Conservation (phyloP, 257 asterid species). For the Nicotiana attenuata region DNA sequence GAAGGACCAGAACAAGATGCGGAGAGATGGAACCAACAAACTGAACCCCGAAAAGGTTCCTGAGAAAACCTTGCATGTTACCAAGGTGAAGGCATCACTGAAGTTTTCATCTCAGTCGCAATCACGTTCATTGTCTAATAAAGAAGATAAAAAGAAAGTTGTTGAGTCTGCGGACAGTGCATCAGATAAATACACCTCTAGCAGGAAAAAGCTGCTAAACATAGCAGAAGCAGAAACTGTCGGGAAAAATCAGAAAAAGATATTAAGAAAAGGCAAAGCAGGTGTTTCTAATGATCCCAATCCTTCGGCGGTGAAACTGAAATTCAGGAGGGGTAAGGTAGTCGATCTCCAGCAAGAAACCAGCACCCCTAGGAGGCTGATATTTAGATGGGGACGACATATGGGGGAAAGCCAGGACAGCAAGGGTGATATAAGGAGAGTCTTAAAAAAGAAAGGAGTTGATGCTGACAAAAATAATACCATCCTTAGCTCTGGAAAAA, state of each 20-base stretch:
- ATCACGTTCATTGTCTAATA: slow-evolving; percentile 27
- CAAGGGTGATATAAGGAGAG: slow-evolving; percentile 34
- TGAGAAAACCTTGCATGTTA: slow-evolving; percentile 57
- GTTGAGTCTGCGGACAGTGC: not conserved
- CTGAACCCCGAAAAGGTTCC: slow-evolving; percentile 27
- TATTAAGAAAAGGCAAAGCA: slow-evolving; percentile 27
- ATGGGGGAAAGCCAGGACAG: slow-evolving; percentile 30
- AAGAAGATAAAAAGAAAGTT: slow-evolving; percentile 16
- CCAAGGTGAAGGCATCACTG: slow-evolving; percentile 26
- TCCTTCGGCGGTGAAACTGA: slow-evolving; percentile 44
- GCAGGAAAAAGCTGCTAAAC: not conserved
- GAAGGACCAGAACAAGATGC: slow-evolving; percentile 29
- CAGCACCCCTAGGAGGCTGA: slow-evolving; percentile 50
- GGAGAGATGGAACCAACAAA: slow-evolving; percentile 21
- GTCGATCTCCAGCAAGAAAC: slow-evolving; percentile 54
- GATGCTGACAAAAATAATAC: slow-evolving; percentile 18
- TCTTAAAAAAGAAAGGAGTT: slow-evolving; percentile 31
- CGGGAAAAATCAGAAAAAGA: slow-evolving; percentile 26
- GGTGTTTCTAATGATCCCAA: slow-evolving; percentile 31
- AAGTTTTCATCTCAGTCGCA: slow-evolving; percentile 23
- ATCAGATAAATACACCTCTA: slow-evolving; percentile 13
- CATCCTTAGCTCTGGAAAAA: slow-evolving; percentile 28
- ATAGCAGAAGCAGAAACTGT: slow-evolving; percentile 19
- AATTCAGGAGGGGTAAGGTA: slow-evolving; percentile 66
- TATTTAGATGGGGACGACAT: slow-evolving; percentile 47